These are phyloP conservation scores for Pythium guiyangense DNA, from an alignment of 352 stramenopile species.

Conservation along the genomic window DNA sequence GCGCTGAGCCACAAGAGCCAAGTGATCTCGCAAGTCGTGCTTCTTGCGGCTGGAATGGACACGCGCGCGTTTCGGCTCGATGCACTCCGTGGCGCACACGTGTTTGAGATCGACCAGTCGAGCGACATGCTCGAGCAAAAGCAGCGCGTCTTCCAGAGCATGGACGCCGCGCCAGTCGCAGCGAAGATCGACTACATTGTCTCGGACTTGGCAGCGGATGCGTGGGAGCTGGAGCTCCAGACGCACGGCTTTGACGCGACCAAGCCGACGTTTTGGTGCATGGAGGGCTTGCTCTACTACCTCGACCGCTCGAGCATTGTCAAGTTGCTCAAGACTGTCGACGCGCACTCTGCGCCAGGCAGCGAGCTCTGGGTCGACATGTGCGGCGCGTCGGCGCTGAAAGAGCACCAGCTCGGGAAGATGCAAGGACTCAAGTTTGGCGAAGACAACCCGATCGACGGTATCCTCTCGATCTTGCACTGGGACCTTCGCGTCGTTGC, in stretches of 20 bases:
- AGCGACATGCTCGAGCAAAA: constrained; percentile 8
- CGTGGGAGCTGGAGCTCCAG: constrained; percentile 9
- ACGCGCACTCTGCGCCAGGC: constrained; percentile 10
- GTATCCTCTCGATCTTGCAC: constrained; percentile 8
- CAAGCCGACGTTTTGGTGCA: constrained; percentile 15
- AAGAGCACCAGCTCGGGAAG: not conserved
- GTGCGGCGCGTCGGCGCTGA: constrained; percentile 5
- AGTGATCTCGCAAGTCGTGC: no score
- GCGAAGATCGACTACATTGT: constrained; percentile 17
- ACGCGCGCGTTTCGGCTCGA: no score
- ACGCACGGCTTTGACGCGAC: constrained; percentile 10
- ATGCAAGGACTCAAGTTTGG: constrained; percentile 12
- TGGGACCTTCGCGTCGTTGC: constrained; percentile 12
- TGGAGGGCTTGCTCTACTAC: constrained; percentile 19
- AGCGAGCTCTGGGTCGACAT: constrained; percentile 22
- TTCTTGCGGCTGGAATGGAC: no score
- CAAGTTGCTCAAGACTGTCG: constrained; percentile 17
- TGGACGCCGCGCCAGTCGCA: no score
- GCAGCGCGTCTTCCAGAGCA: no score
- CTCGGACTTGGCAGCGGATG: constrained; percentile 13
- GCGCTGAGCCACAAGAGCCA: no score
- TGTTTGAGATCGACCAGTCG: constrained; percentile 18
- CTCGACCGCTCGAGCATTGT: constrained; percentile 14
- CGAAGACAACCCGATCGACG: constrained; percentile 12
- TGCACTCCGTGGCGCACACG: constrained; percentile 6